A percentile compares a stretch with the other conserved stretches of the same genome.
Conservation (phyloP, 208 protist genomes). For the Novymonas esmeraldas region DNA sequence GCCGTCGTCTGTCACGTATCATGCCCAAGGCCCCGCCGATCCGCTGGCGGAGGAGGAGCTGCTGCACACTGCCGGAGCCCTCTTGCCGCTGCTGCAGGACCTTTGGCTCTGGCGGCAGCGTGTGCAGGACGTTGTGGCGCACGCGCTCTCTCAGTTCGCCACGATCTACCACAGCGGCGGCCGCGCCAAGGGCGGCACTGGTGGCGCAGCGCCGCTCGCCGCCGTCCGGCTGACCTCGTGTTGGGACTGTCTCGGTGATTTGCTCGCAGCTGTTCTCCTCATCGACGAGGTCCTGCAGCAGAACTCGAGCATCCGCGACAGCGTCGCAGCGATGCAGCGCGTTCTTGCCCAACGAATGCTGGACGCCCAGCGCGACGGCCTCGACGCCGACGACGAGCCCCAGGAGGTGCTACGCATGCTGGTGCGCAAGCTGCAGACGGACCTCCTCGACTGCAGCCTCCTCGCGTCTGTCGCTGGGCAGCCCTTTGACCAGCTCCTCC, state of each 20-base stretch:
- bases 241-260: conserved; percentile 67
- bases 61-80: conserved; percentile 56
- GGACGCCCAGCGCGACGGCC: conserved; percentile 4
- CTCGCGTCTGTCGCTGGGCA: conserved; percentile 71
- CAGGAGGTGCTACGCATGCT: conserved; percentile 19
- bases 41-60: conserved; percentile 66
- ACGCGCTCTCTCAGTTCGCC: conserved; percentile 79
- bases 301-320: conserved; percentile 60
- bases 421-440: conserved; percentile 18
- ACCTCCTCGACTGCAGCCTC: conserved; percentile 37
- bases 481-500: conserved; percentile 43
- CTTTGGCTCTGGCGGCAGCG: conserved; percentile 82
- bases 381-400: conserved; percentile 5
- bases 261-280: conserved; percentile 75
- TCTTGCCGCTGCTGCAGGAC: conserved; percentile 76
- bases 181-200: not conserved
- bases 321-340: conserved; percentile 42
- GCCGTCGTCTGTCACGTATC: not conserved
- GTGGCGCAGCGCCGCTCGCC: conserved; percentile 13
- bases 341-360: conserved; percentile 23
- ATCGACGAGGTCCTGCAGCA: conserved; percentile 83
- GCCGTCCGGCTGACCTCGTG: conserved; percentile 63
- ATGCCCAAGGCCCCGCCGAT: not conserved
- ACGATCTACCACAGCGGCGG: conserved; percentile 45
- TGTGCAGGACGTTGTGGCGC: conserved; percentile 61